A percentile compares a stretch with the other conserved stretches of the same genome.
Evolutionary conservation across 192 early-diverging fungal genomes (phyloP).

Genomic region (Entomortierella beljakovae): DNA sequence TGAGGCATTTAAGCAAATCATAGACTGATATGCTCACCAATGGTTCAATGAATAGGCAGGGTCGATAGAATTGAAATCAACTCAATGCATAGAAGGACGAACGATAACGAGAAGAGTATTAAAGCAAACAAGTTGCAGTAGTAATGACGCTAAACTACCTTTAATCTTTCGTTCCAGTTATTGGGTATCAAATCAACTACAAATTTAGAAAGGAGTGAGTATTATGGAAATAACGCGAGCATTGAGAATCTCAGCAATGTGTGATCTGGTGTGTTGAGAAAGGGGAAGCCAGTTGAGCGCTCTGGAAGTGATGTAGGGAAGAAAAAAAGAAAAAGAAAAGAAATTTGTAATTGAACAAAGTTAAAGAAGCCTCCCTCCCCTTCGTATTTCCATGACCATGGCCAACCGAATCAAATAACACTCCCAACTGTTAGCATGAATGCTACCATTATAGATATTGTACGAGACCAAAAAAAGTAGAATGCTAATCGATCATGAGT

Average conservation of each 20-base stretch:
- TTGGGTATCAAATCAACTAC: neutral
- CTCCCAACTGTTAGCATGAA: slow-evolving; percentile 4
- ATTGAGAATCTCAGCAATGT: neutral
- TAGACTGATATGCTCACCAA: neutral
- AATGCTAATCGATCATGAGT: slow-evolving; percentile 12
- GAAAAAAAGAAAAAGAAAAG: neutral
- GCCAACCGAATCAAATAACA: neutral
- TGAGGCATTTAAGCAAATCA: no score
- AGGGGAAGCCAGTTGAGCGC: slow-evolving; percentile 3
- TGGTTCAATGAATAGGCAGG: neutral
- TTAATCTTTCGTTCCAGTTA: neutral
- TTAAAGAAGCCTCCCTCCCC: neutral
- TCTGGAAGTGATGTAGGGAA: neutral
- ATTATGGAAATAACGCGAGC: neutral
- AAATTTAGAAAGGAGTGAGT: neutral
- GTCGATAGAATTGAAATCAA: neutral
- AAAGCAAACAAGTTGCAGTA: neutral
- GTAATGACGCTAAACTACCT: neutral
- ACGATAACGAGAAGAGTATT: neutral
- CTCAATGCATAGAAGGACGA: neutral
- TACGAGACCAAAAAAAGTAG: neutral
- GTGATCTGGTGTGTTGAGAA: slow-evolving; percentile 7
- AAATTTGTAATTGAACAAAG: neutral
- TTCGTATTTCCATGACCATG: neutral
- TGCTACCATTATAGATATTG: neutral